These are phyloP conservation scores for Xylariales sp. DNA, from an alignment of 2,329 filamentous ascomycete species.

Conservation along the genomic window DNA sequence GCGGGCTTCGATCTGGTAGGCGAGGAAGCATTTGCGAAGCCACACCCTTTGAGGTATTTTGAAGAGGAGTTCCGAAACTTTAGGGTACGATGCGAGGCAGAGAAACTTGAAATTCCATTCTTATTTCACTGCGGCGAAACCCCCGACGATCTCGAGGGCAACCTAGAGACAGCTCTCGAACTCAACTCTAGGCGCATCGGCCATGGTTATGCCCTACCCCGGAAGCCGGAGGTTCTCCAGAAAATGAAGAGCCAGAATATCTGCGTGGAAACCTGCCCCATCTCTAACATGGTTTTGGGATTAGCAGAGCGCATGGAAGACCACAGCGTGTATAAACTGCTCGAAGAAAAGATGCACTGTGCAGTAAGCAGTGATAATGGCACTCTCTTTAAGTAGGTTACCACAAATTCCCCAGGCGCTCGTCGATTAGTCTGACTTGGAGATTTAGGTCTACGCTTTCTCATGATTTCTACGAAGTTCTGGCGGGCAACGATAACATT, in stretches of 20 bases:
- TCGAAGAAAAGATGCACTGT: slow-evolving; percentile 79
- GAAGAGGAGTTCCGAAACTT: slow-evolving; percentile 63
- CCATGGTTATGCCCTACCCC: slow-evolving; percentile 76
- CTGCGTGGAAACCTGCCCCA: slow-evolving; percentile 81
- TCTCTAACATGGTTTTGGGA: slow-evolving; percentile 80
- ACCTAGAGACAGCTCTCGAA: slow-evolving; percentile 75
- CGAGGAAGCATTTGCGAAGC: slow-evolving; percentile 62
- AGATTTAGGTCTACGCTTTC: slow-evolving; percentile 71
- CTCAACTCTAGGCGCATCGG: slow-evolving; percentile 77
- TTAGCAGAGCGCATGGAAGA: slow-evolving; percentile 73
- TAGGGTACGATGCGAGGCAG: slow-evolving; percentile 56
- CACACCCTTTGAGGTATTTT: slow-evolving; percentile 63
- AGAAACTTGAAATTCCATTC: slow-evolving; percentile 72
- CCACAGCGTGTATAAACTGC: slow-evolving; percentile 74
- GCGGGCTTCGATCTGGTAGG: slow-evolving; percentile 72
- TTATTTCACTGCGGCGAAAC: slow-evolving; percentile 84
- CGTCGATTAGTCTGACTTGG: slow-evolving; percentile 21
- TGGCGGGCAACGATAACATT: slow-evolving; percentile 76
- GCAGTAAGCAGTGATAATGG: slow-evolving; percentile 81
- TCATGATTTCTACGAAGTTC: slow-evolving; percentile 81
- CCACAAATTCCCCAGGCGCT: background rate
- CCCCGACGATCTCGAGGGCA: slow-evolving; percentile 73
- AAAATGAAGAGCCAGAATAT: slow-evolving; percentile 72
- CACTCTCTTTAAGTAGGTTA: slow-evolving; percentile 72
- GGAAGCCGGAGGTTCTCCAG: slow-evolving; percentile 74